A percentile compares a stretch with the other conserved stretches of the same genome.
Conservation (phyloP, 768 basidiomycete species). For the Hemileccinum rubropunctum region DNA sequence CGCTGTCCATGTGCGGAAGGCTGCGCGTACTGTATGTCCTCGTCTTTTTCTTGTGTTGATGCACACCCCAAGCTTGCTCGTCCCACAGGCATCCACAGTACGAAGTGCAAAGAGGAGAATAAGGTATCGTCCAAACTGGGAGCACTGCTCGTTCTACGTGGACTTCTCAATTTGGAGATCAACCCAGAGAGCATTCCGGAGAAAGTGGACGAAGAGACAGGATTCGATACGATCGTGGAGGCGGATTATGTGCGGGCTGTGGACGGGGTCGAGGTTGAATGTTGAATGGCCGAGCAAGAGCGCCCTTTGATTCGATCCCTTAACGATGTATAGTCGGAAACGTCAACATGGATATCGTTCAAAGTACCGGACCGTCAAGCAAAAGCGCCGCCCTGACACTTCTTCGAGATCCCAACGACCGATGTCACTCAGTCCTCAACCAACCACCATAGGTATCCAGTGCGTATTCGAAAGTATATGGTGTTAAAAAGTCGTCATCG, state of each 20-base stretch:
- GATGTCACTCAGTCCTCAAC: too few species aligned
- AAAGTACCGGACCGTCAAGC: slow-evolving; percentile 5
- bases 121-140: slow-evolving; percentile 72
- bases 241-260: slow-evolving; percentile 46
- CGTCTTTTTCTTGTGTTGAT: background rate
- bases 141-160: slow-evolving; percentile 63
- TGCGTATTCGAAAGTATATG: too few species aligned
- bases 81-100: slow-evolving; percentile 60
- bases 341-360: too few species aligned
- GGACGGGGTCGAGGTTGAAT: slow-evolving; percentile 48
- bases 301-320: background rate
- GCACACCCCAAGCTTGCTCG: background rate
- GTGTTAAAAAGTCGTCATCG: too few species aligned
- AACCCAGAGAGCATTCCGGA: slow-evolving; percentile 37
- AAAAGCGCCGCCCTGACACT: slow-evolving; percentile 37
- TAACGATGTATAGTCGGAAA: background rate
- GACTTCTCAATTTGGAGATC: slow-evolving; percentile 49
- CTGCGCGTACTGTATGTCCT: slow-evolving; percentile 60
- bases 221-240: slow-evolving; percentile 52
- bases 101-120: slow-evolving; percentile 68
- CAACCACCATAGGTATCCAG: too few species aligned
- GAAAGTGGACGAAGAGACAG: slow-evolving; percentile 26
- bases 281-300: background rate
- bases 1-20: slow-evolving; percentile 67
- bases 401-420: too few species aligned